A percentile compares a stretch with the other conserved stretches of the same genome.
Evolutionary conservation across 495 filamentous ascomycete genomes (phyloP).

Genomic region (Annulohypoxylon bovei): DNA sequence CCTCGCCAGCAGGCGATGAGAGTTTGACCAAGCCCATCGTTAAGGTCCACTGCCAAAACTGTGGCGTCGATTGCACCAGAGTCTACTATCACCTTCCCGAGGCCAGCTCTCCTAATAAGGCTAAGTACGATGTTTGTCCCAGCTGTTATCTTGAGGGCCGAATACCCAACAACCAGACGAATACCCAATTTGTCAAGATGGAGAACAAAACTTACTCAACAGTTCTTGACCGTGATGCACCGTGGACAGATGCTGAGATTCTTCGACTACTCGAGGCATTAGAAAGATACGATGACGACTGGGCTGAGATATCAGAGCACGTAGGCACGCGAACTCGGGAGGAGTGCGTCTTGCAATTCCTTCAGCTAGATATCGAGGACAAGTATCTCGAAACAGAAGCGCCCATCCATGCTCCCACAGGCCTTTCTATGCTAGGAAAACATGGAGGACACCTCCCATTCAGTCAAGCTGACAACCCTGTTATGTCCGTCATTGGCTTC

Average conservation of each 20-base stretch:
- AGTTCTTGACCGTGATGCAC: conserved; percentile 79
- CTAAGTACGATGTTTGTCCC: conserved; percentile 87
- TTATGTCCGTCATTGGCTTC: conserved; percentile 94
- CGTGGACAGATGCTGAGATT: conserved; percentile 90
- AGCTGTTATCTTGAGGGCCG: conserved; percentile 86
- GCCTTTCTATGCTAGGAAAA: conserved; percentile 68
- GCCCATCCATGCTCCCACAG: conserved; percentile 64
- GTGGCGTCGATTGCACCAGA: conserved; percentile 91
- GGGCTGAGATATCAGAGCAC: conserved; percentile 89
- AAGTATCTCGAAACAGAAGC: conserved; percentile 84
- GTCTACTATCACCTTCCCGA: conserved; percentile 86
- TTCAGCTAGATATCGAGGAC: conserved; percentile 90
- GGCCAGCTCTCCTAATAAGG: conserved; percentile 65
- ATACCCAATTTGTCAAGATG: conserved; percentile 81
- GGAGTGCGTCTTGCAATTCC: conserved; percentile 95
- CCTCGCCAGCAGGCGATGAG: conserved; percentile 56
- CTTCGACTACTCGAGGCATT: conserved; percentile 87
- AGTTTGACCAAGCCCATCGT: conserved; percentile 65
- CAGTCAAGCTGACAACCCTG: conserved; percentile 89
- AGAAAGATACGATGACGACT: conserved; percentile 93
- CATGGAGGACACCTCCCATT: conserved; percentile 83
- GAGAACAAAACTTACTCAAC: conserved; percentile 83
- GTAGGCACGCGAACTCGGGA: conserved; percentile 92
- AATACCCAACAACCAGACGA: conserved; percentile 76
- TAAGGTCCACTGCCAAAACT: conserved; percentile 83